phyloP scores from a whole-genome alignment of 2,329 filamentous ascomycete species.

The Exophiala alcalophila region DNA sequence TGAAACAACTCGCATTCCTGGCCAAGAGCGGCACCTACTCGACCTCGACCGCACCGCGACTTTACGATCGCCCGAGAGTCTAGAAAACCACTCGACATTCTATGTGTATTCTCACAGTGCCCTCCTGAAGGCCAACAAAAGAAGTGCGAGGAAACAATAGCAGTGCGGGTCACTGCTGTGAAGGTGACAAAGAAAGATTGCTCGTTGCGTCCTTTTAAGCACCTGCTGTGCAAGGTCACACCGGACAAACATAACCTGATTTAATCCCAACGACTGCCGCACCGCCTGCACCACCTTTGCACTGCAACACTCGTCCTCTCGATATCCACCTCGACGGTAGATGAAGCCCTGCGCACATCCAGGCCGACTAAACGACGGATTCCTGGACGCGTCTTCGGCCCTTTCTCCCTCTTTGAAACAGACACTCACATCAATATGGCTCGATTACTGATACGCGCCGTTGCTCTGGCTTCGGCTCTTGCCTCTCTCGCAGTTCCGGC shows the following conservation, averaged over 20 bases:
- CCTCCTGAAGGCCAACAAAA: slow-evolving; percentile 16
- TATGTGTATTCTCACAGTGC: slow-evolving; percentile 7
- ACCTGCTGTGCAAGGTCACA: slow-evolving; percentile 9
- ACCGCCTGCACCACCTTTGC: not conserved
- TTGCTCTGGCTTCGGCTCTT: slow-evolving; percentile 18
- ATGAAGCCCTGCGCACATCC: not conserved
- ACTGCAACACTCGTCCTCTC: too few relatives aligned
- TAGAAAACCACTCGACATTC: slow-evolving; percentile 6
- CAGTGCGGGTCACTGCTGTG: slow-evolving; percentile 27
- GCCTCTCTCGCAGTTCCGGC: slow-evolving; percentile 14
- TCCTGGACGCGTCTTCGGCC: slow-evolving; percentile 3
- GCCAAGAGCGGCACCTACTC: slow-evolving; percentile 14
- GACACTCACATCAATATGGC: slow-evolving; percentile 21
- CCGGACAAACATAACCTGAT: slow-evolving; percentile 2
- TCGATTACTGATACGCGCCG: slow-evolving; percentile 16
- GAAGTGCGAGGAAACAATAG: slow-evolving; percentile 16
- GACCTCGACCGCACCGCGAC: too few relatives aligned
- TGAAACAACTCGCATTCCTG: slow-evolving; percentile 27
- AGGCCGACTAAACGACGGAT: not conserved
- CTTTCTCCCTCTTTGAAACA: not conserved
- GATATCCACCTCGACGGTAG: not conserved
- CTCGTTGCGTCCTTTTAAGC: slow-evolving; percentile 3
- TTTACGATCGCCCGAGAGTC: too few relatives aligned
- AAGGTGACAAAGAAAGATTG: slow-evolving; percentile 17
- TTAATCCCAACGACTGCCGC: slow-evolving; percentile 2